phyloP scores from a whole-genome alignment of 2,329 filamentous ascomycete species.

The Xylariaceae sp. region DNA sequence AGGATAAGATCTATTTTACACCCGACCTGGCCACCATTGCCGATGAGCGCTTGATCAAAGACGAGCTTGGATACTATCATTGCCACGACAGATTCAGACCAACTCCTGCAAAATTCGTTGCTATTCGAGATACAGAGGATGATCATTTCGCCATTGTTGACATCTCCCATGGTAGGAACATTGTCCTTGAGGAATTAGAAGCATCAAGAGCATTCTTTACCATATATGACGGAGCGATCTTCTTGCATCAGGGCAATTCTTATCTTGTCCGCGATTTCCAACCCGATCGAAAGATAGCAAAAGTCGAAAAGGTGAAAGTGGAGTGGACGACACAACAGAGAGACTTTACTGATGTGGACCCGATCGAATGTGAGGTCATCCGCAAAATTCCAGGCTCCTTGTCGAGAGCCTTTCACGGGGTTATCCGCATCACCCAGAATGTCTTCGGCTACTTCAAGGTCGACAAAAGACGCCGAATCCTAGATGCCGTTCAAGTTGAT shows the following conservation, averaged over 20 bases:
- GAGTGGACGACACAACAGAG: conserved; percentile 94
- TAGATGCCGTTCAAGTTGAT: conserved; percentile 89
- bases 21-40: conserved; percentile 67
- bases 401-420: conserved; percentile 76
- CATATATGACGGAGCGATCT: conserved; percentile 94
- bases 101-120: conserved; percentile 74
- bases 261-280: conserved; percentile 89
- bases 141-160: conserved; percentile 94
- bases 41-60: conserved; percentile 66
- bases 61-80: conserved; percentile 80
- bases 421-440: conserved; percentile 79
- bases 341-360: conserved; percentile 91
- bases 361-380: conserved; percentile 85
- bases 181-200: conserved; percentile 92
- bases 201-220: conserved; percentile 93
- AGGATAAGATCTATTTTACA: conserved; percentile 78
- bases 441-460: conserved; percentile 98
- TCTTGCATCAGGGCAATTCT: conserved; percentile 89
- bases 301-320: conserved; percentile 83
- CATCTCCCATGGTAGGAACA: conserved; percentile 74
- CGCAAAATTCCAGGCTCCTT: conserved; percentile 61
- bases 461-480: conserved; percentile 77
- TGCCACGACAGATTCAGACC: conserved; percentile 86
- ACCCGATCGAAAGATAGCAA: conserved; percentile 75
- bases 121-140: conserved; percentile 83